Percentiles rank a stretch among this genome's conserved stretches.
These are phyloP conservation scores for Dendrocalamus latiflorus DNA, from an alignment of 202 grass and related monocot genomes.

Conservation along the genomic window DNA sequence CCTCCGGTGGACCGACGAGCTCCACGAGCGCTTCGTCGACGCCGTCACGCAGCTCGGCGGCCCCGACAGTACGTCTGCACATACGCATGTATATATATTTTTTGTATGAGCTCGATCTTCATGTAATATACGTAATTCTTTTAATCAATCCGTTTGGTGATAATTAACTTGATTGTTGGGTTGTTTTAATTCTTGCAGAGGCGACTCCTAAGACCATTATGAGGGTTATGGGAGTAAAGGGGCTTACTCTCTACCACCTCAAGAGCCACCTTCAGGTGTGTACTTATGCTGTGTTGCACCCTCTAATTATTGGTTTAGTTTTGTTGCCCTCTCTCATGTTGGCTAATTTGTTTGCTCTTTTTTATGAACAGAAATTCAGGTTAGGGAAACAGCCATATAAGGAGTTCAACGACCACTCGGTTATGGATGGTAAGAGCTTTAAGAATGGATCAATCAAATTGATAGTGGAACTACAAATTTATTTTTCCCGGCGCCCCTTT, in stretches of 20 bases:
- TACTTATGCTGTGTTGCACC: slow-evolving; percentile 6
- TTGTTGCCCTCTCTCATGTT: background rate
- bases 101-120: background rate
- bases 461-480: background rate
- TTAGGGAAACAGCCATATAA: slow-evolving; percentile 95
- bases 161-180: background rate
- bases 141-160: background rate
- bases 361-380: slow-evolving; percentile 71
- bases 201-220: too few relatives aligned
- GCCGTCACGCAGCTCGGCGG: slow-evolving; percentile 85
- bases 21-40: slow-evolving; percentile 88
- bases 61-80: slow-evolving; percentile 55
- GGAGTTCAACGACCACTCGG: slow-evolving; percentile 78
- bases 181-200: background rate
- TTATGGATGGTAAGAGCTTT: slow-evolving; percentile 71
- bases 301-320: slow-evolving; percentile 24
- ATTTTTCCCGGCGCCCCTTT: background rate
- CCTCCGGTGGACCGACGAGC: slow-evolving; percentile 82
- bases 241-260: slow-evolving; percentile 98
- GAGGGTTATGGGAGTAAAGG: slow-evolving; percentile 99
- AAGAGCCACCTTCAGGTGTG: slow-evolving; percentile 98
- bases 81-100: background rate
- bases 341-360: slow-evolving; percentile 8
- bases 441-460: background rate
- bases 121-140: background rate